Percentiles rank a stretch among this genome's conserved stretches.
Conservation (phyloP, 2,329 filamentous ascomycete species). For the Triangularia setosa region DNA sequence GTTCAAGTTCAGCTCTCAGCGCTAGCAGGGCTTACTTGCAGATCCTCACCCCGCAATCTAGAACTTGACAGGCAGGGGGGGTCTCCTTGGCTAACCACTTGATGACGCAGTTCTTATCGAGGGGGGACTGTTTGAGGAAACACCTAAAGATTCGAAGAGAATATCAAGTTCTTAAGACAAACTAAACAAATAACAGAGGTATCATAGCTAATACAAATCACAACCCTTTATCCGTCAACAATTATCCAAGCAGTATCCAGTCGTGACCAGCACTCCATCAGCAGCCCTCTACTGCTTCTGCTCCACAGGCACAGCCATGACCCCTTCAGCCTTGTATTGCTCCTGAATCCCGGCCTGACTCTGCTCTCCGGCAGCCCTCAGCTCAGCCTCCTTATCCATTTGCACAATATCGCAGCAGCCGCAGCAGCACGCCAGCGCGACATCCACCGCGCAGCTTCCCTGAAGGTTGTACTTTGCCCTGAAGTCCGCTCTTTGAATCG, state of each 20-base stretch:
- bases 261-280: not conserved
- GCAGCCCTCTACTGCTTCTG: not conserved
- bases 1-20: not conserved
- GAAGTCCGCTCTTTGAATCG: conserved; percentile 44
- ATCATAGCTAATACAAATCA: not conserved
- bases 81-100: not conserved
- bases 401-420: conserved; percentile 43
- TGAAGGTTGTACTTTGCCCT: conserved; percentile 44
- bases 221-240: not conserved
- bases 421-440: conserved; percentile 43
- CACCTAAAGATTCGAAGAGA: not conserved
- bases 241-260: not conserved
- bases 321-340: not conserved
- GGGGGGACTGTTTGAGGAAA: not conserved
- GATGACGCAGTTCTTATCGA: not conserved
- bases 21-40: not conserved
- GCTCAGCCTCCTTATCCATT: conserved; percentile 44
- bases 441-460: conserved; percentile 41
- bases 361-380: not conserved
- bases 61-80: not conserved
- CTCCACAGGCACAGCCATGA: not conserved
- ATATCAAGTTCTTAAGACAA: not conserved
- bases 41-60: not conserved
- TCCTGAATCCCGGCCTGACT: not conserved
- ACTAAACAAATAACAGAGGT: not conserved